These are phyloP conservation scores for Ogataea populi-albae DNA, from an alignment of 805 yeast species.

Conservation along the genomic window DNA sequence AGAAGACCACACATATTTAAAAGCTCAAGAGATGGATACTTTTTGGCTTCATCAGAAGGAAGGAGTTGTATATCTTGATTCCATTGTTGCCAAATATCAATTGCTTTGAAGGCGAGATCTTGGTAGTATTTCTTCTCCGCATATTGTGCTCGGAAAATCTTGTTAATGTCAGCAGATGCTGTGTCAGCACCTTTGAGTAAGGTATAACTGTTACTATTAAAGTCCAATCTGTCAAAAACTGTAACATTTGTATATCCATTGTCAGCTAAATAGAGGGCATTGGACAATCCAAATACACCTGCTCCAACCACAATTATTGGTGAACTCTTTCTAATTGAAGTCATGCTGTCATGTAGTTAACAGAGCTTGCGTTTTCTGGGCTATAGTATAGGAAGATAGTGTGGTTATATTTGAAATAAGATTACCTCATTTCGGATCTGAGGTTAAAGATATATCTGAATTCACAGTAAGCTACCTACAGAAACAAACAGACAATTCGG, in stretches of 20 bases:
- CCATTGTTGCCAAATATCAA: constrained; percentile 17
- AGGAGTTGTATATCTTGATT: constrained; percentile 16
- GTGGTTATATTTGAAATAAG: background rate
- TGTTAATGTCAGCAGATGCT: constrained; percentile 39
- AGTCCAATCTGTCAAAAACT: constrained; percentile 35
- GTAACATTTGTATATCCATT: constrained; percentile 35
- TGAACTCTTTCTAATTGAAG: background rate
- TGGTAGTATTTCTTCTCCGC: constrained; percentile 34
- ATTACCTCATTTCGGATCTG: background rate
- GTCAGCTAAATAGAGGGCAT: constrained; percentile 1
- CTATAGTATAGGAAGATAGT: background rate
- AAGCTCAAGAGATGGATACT: constrained; percentile 16
- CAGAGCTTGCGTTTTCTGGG: background rate
- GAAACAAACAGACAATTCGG: constrained; percentile 1
- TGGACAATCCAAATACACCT: constrained; percentile 3
- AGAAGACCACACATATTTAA: constrained; percentile 26
- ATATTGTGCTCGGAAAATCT: constrained; percentile 35
- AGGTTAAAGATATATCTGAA: background rate
- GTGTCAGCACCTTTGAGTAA: constrained; percentile 35
- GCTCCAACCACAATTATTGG: constrained; percentile 3
- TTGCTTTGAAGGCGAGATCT: constrained; percentile 22
- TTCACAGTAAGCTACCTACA: background rate
- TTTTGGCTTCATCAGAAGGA: constrained; percentile 18
- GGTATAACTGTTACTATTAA: constrained; percentile 22
- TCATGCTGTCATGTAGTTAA: background rate